Conservation (phyloP, 305 asterid species). For the Solanum hybrid region DNA sequence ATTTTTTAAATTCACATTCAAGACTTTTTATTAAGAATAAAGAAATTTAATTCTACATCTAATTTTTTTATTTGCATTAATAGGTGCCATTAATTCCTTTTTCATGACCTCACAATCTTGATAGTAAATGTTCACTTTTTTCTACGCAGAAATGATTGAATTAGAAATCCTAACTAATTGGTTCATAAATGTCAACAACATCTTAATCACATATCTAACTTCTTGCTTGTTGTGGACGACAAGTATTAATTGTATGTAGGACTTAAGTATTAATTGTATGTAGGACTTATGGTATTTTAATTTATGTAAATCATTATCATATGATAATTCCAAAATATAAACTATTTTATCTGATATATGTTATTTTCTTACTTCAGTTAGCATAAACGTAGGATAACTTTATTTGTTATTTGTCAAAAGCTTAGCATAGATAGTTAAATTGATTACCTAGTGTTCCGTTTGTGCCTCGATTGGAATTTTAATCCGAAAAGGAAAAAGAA, state of each 20-base stretch:
- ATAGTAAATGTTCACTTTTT: neutral
- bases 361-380: too few species aligned
- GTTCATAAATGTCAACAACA: neutral
- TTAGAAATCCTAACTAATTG: neutral
- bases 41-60: neutral
- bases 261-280: too few species aligned
- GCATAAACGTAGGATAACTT: neutral
- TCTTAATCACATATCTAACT: neutral
- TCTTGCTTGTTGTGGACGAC: neutral
- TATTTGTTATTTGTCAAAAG: neutral
- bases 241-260: neutral
- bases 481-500: too few species aligned
- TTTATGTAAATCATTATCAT: neutral
- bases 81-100: too few species aligned
- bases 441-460: too few species aligned
- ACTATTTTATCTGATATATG: neutral
- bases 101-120: neutral
- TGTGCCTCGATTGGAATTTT: too few species aligned
- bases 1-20: neutral
- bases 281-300: neutral
- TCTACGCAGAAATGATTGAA: neutral
- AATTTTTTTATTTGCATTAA: too few species aligned
- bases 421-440: too few species aligned
- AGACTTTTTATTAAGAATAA: neutral
- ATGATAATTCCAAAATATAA: neutral